These are phyloP conservation scores for Backusella luteola DNA, from an alignment of 192 early-diverging fungal species.

Conservation along the genomic window DNA sequence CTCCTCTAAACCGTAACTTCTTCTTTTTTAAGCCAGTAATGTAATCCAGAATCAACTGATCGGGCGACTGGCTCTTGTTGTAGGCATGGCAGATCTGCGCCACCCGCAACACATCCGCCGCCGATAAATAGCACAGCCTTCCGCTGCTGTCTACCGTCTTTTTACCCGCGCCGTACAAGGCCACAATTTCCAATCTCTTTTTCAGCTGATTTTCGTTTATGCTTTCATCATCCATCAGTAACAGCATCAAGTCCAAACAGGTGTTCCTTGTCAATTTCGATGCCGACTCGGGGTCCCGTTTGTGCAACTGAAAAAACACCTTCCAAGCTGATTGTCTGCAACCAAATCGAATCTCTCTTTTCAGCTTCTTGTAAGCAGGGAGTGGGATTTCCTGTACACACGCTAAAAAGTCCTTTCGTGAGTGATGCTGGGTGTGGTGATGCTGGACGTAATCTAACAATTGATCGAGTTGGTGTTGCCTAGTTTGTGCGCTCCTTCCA, in stretches of 20 bases:
- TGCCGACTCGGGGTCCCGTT: background rate
- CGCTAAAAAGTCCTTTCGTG: background rate
- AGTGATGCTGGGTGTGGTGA: background rate
- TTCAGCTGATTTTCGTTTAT: slow-evolving; percentile 10
- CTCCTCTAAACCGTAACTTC: background rate
- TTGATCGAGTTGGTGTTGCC: slow-evolving; percentile 21
- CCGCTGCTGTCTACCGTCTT: background rate
- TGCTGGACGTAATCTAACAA: slow-evolving; percentile 17
- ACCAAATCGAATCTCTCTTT: slow-evolving; percentile 2
- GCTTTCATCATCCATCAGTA: slow-evolving; percentile 6
- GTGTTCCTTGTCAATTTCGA: slow-evolving; percentile 9
- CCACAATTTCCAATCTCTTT: slow-evolving; percentile 4
- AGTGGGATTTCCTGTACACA: slow-evolving; percentile 15
- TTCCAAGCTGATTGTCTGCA: slow-evolving; percentile 5
- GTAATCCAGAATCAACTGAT: background rate
- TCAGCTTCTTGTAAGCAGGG: slow-evolving; percentile 15
- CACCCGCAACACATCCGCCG: slow-evolving; percentile 7
- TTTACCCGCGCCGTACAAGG: background rate
- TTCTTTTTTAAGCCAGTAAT: background rate
- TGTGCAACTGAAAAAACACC: slow-evolving; percentile 17
- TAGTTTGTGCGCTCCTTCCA: background rate
- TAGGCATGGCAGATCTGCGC: background rate
- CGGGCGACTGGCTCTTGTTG: background rate
- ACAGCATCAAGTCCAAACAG: slow-evolving; percentile 3
- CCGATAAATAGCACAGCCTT: background rate